phyloP scores from a whole-genome alignment of 345 rosid species.

The Syzygium grande region DNA sequence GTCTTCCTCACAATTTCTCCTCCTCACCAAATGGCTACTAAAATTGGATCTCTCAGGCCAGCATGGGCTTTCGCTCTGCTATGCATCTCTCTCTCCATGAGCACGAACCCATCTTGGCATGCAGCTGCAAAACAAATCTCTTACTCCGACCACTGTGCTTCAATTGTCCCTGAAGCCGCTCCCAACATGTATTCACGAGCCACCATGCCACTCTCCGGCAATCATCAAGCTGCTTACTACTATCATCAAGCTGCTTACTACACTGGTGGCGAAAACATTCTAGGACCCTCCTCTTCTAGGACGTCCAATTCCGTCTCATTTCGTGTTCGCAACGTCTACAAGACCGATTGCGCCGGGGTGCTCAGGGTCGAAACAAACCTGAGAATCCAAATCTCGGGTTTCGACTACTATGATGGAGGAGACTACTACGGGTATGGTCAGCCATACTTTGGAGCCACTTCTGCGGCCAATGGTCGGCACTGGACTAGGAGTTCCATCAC shows the following conservation, averaged over 20 bases:
- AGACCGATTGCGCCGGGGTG: conserved; percentile 7
- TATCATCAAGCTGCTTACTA: conserved; percentile 6
- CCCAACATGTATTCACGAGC: neutral
- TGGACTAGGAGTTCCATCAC: neutral
- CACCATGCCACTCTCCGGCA: neutral
- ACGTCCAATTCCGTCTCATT: conserved; percentile 3
- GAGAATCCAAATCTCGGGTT: neutral
- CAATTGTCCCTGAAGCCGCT: conserved; percentile 11
- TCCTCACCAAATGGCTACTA: neutral
- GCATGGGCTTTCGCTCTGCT: neutral
- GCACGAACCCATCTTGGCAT: neutral
- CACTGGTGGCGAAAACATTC: neutral
- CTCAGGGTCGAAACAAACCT: conserved; percentile 9
- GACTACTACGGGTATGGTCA: neutral
- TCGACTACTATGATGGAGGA: neutral
- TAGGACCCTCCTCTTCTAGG: neutral
- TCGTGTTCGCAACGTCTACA: neutral
- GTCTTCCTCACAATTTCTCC: neutral
- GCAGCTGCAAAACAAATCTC: neutral
- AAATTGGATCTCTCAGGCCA: neutral
- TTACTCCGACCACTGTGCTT: conserved; percentile 21
- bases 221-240: conserved; percentile 8
- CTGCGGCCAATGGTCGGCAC: accelerated
- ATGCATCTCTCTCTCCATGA: neutral
- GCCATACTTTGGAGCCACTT: neutral